Base-by-base conservation (phyloP, 2,329 filamentous ascomycete genomes). In the Coniella lustricola region DNA sequence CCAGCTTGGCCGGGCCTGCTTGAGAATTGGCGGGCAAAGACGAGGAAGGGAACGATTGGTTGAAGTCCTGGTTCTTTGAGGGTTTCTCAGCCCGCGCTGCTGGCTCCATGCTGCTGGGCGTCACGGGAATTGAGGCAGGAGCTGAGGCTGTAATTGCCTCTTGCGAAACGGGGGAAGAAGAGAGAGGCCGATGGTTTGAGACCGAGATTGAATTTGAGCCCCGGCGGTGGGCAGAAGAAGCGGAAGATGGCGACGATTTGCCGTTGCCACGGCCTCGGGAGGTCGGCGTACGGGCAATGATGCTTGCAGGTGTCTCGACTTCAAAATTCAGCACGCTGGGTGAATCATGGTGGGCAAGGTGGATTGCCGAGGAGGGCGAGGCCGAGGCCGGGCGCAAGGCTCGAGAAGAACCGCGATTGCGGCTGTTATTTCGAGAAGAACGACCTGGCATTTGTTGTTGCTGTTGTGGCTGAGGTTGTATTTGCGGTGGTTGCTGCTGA, bases 21-120 rank as follows among this genome's bases (percentile, higher is more conserved):
- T n/a, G n/a, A n/a, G 16, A 36, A 29, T 61, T 50, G 52, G 49
- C 66, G 61, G 17, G 67, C 62, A 17, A 68, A 66, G 46, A 68
- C 25, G 25, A 29, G 25, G 25, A 66, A 50, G 64, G 63, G 45
- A 66, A 61, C n/a, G 64, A 57, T 50, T 64, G 62, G 36, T 66
- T 62, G 42, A 66, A 58, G 43, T 60, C 55, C 57, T 64, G 67
- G 5, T 29, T 5, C 55, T 60, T 67, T 44, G 59, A 58, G 46
- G 64, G 45, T 20, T 43, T 50, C 29, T 55, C 55, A 8, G 53
- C 18, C 25, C 51, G 51, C 45, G 46, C n/a, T 12, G 45, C 39
- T n/a, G 48, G n/a, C 2, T 50, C 49, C 44, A 42, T 48, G 35
- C 43, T 46, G 33, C n/a, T n/a, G n/a, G n/a, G n/a, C n/a, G n/a